Base-by-base conservation (phyloP, 768 basidiomycete genomes). In the Heimioporus sp. region DNA sequence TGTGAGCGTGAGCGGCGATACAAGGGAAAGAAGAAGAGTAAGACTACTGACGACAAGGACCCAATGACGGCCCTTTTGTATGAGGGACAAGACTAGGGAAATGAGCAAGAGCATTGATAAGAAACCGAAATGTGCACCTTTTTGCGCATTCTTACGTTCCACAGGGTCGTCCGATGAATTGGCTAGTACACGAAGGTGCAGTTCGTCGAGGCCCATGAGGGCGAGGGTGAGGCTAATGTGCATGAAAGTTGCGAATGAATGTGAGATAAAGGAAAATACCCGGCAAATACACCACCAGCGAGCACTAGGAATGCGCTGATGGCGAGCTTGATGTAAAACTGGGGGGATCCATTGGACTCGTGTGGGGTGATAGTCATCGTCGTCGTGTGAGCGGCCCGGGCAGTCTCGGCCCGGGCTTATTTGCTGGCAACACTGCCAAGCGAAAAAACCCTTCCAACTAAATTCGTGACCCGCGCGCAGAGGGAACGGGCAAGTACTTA, bases 121-220 rank as follows among this genome's bases (percentile, higher is more conserved):
- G 16, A 31, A 5, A 31, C 3, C 6, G 1, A 1, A 51, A 5
- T 6, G 24, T 67, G 2, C 45, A 85, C 89, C 90, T 72, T 79
- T 85, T 62, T 78, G 77, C 0, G 91, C 91, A 53, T 92, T 89
- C 37, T 63, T 57, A 59, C 81, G 79, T 68, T 95, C 90, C 19
- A 60, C 75, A 6, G 72, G 55, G 64, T 92, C 78, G n/a, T 89
- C 88, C 0, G 92, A 93, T 10, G 90, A 90, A 2, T 83, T 79
- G 0, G 91, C 77, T 38, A 97, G 76, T 4, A 96, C 94, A 16
- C 92, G 83, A 6, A 97, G 79, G 60, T 96, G 91, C 15, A 97
- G 80, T 54, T 93, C 90, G 57, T 97, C 93, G 16, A 95, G 78
- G 2, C 94, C 94, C 94, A 96, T 96, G 24, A 97, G 75, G 1